phyloP scores from a whole-genome alignment of 176 grass and related monocot species.

The Rhynchospora breviuscula region DNA sequence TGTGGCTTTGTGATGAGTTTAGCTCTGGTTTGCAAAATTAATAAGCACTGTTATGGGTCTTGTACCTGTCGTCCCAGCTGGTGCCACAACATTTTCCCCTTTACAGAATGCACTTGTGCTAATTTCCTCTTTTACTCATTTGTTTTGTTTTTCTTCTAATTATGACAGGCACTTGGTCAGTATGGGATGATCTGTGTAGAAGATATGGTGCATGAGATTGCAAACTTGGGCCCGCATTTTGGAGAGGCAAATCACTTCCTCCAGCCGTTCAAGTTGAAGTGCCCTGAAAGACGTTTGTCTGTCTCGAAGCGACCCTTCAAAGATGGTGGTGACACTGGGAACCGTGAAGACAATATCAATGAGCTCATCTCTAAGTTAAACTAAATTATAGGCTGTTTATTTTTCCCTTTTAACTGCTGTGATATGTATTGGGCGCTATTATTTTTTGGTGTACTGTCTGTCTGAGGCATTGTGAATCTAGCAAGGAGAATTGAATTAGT shows the following conservation, averaged over 20 bases:
- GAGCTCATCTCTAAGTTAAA: slow-evolving; percentile 64
- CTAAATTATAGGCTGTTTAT: slow-evolving; percentile 23
- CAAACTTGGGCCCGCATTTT: slow-evolving; percentile 60
- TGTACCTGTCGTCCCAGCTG: neutral
- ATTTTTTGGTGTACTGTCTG: neutral
- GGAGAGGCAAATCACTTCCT: slow-evolving; percentile 65
- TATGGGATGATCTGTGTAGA: slow-evolving; percentile 61
- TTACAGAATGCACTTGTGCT: neutral
- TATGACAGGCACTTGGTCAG: slow-evolving; percentile 47
- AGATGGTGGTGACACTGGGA: slow-evolving; percentile 55
- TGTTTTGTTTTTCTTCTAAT: neutral
- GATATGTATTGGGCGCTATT: neutral
- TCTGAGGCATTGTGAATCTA: neutral
- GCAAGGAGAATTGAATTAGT: neutral
- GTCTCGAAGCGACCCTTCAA: slow-evolving; percentile 69
- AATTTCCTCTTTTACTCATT: neutral
- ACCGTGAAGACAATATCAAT: slow-evolving; percentile 76
- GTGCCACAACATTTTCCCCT: neutral
- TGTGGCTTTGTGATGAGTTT: neutral
- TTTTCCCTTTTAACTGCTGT: neutral
- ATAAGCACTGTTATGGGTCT: neutral
- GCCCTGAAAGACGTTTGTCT: slow-evolving; percentile 43
- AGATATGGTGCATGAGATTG: slow-evolving; percentile 63
- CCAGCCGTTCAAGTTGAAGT: slow-evolving; percentile 74
- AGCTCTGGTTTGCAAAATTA: neutral